Percentiles rank a stretch among this genome's conserved stretches.
Evolutionary conservation across 805 yeast genomes (phyloP).

Genomic region (Ascoidea asiatica): DNA sequence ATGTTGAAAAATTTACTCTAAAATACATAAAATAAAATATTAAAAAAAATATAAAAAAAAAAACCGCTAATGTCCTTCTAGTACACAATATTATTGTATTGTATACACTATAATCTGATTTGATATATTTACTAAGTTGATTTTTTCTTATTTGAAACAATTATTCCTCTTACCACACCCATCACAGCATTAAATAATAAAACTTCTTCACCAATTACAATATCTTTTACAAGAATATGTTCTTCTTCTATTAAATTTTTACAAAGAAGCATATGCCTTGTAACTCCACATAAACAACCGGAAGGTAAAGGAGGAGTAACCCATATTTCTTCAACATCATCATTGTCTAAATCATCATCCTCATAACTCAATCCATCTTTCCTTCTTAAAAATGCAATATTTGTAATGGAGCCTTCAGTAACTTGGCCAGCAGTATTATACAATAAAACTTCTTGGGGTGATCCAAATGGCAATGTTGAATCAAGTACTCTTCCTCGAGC

Average conservation of each 20-base stretch:
- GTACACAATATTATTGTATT: too few relatives aligned
- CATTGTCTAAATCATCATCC: constrained; percentile 18
- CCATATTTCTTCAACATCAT: constrained; percentile 35
- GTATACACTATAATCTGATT: too few relatives aligned
- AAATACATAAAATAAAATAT: too few relatives aligned
- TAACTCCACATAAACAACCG: constrained; percentile 82
- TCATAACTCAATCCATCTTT: constrained; percentile 12
- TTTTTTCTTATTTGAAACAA: constrained; percentile 12
- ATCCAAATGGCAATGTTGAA: constrained; percentile 15
- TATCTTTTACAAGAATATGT: constrained; percentile 27
- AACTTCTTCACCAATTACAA: constrained; percentile 54
- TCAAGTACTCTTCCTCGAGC: constrained; percentile 40
- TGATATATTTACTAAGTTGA: too few relatives aligned
- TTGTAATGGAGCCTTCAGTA: constrained; percentile 76
- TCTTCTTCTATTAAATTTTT: constrained; percentile 42
- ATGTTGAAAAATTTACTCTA: too few relatives aligned
- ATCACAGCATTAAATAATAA: constrained; percentile 70
- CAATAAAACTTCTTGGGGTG: constrained; percentile 55
- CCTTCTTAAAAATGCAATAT: constrained; percentile 47
- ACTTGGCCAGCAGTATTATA: constrained; percentile 45
- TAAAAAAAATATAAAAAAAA: too few relatives aligned
- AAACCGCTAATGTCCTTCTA: neutral
- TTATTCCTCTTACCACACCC: constrained; percentile 58
- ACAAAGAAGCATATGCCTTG: constrained; percentile 48
- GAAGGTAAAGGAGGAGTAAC: constrained; percentile 64